Evolutionary conservation across 257 asterid species (phyloP).

Genomic region (Nicotiana tomentosiformis): DNA sequence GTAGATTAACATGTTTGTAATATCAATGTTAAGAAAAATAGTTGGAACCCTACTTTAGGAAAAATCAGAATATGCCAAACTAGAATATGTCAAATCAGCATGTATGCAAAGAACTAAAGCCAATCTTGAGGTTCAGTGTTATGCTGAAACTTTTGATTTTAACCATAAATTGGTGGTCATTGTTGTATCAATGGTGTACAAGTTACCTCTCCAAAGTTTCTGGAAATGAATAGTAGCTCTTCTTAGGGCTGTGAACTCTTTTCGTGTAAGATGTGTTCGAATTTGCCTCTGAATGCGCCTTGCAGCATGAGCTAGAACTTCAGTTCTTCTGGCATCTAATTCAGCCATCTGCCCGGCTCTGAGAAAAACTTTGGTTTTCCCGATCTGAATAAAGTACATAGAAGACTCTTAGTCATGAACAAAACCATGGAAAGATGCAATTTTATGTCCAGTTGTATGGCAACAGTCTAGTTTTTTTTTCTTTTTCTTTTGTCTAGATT

Average conservation of each 20-base stretch:
- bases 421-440: constrained; percentile 10
- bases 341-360: constrained; percentile 99
- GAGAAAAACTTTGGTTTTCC: constrained; percentile 88
- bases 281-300: constrained; percentile 83
- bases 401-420: neutral
- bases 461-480: neutral
- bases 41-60: neutral
- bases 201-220: constrained; percentile 87
- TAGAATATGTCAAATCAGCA: neutral
- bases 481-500: neutral
- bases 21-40: neutral
- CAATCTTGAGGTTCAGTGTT: neutral
- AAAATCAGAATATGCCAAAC: neutral
- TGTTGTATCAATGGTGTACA: neutral
- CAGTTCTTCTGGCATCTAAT: constrained; percentile 87
- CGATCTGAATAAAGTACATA: constrained; percentile 47
- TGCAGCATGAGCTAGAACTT: constrained; percentile 73
- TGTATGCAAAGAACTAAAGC: neutral
- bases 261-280: constrained; percentile 64
- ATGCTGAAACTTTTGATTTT: neutral
- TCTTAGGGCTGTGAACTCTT: constrained; percentile 58
- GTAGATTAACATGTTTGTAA: neutral
- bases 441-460: neutral
- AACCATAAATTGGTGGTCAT: neutral
- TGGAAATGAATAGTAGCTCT: constrained; percentile 63